These are phyloP conservation scores for Naganishia sp. DNA, from an alignment of 1,284 basidiomycete genomes.

Conservation along the genomic window DNA sequence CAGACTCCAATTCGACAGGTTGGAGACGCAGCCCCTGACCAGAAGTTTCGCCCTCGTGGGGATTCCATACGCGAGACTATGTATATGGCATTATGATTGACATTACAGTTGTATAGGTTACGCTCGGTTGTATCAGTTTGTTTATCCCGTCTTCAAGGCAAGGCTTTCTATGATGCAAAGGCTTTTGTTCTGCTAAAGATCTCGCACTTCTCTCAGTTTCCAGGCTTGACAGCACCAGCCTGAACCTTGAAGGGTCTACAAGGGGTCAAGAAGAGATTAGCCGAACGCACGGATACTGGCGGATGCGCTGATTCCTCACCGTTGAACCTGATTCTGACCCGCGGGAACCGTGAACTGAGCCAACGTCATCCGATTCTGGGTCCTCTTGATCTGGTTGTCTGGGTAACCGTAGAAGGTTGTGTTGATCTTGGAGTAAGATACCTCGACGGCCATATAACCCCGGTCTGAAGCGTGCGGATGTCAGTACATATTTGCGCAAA, in stretches of 20 bases:
- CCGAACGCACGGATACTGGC: too few species aligned
- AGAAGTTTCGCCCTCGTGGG: too few species aligned
- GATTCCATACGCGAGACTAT: background rate
- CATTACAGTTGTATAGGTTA: background rate
- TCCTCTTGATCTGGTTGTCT: slow-evolving; percentile 60
- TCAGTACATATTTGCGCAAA: slow-evolving; percentile 9
- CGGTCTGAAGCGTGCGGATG: slow-evolving; percentile 43
- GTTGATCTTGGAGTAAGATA: slow-evolving; percentile 57
- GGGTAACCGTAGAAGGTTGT: slow-evolving; percentile 64
- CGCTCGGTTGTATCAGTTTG: too few species aligned
- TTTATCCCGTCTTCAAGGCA: too few species aligned
- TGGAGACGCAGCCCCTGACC: too few species aligned
- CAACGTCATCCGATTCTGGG: slow-evolving; percentile 58
- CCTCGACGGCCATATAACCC: slow-evolving; percentile 51
- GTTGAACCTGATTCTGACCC: slow-evolving; percentile 28
- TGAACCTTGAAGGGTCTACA: slow-evolving; percentile 27
- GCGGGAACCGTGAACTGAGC: slow-evolving; percentile 24
- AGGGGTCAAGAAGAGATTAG: background rate
- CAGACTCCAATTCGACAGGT: too few species aligned
- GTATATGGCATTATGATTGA: background rate
- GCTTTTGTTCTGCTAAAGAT: background rate
- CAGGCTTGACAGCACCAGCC: slow-evolving; percentile 30
- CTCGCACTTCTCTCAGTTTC: slow-evolving; percentile 1
- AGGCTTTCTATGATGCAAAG: too few species aligned
- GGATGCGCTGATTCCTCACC: background rate